These are phyloP conservation scores for Barnettozyma californica DNA, from an alignment of 805 yeast species.

Conservation along the genomic window DNA sequence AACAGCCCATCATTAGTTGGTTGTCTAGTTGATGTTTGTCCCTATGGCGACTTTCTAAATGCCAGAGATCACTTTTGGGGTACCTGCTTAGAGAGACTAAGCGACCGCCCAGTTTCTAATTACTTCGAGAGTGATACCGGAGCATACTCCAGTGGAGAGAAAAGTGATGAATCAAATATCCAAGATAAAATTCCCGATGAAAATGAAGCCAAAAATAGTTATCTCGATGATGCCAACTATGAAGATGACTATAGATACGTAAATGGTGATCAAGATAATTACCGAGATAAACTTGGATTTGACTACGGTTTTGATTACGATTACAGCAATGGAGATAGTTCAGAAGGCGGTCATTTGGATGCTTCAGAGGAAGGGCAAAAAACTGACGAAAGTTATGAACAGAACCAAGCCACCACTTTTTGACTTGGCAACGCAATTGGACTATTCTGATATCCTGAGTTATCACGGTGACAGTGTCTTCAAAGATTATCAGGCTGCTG, in stretches of 20 bases:
- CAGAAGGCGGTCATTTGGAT: background rate
- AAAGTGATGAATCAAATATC: slow-evolving; percentile 2
- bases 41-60: slow-evolving; percentile 35
- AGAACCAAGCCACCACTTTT: too few species aligned
- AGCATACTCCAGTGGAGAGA: slow-evolving; percentile 5
- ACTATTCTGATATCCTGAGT: background rate
- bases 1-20: slow-evolving; percentile 35
- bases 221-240: slow-evolving; percentile 10
- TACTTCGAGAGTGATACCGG: slow-evolving; percentile 1
- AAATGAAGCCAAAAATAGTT: slow-evolving; percentile 9
- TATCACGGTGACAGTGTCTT: slow-evolving; percentile 6
- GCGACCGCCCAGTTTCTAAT: slow-evolving; percentile 4
- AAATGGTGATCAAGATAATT: too few species aligned
- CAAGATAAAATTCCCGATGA: slow-evolving; percentile 3
- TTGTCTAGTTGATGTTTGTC: slow-evolving; percentile 43
- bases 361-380: background rate
- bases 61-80: slow-evolving; percentile 46
- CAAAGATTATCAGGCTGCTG: background rate
- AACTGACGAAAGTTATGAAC: slow-evolving; percentile 4
- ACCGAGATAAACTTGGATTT: slow-evolving; percentile 13
- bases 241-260: background rate
- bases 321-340: background rate
- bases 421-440: too few species aligned
- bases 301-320: slow-evolving; percentile 16
- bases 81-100: slow-evolving; percentile 33